These are phyloP conservation scores for Raffaelea albimanens DNA, from an alignment of 2,329 filamentous ascomycete genomes.

Conservation along the genomic window DNA sequence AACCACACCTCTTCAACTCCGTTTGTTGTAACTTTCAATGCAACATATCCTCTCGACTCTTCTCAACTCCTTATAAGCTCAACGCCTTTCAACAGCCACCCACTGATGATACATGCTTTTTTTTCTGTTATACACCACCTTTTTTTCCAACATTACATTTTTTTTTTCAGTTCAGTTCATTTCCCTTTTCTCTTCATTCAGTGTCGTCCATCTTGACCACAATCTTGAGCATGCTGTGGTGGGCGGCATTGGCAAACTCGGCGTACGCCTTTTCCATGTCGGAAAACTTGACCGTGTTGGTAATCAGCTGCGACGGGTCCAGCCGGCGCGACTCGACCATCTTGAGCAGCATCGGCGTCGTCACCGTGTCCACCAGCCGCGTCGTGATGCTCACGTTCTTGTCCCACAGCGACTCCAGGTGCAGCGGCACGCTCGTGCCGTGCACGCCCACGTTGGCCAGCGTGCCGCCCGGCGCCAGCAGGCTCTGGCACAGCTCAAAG, in stretches of 20 bases:
- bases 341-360: constrained; percentile 39
- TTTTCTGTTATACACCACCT: too few species aligned
- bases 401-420: constrained; percentile 44
- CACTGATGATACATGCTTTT: too few species aligned
- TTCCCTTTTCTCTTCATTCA: neutral
- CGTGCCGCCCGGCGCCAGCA: constrained; percentile 42
- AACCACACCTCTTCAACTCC: too few species aligned
- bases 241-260: constrained; percentile 30
- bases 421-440: constrained; percentile 39
- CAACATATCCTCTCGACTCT: too few species aligned
- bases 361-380: constrained; percentile 34
- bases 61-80: too few species aligned
- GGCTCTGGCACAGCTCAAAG: constrained; percentile 41
- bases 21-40: too few species aligned
- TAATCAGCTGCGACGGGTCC: constrained; percentile 32
- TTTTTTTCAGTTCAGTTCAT: neutral
- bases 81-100: too few species aligned
- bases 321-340: constrained; percentile 31
- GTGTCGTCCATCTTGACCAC: constrained; percentile 26
- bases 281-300: constrained; percentile 32
- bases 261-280: constrained; percentile 34
- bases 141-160: neutral
- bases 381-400: constrained; percentile 43
- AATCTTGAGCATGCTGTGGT: constrained; percentile 33
- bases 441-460: constrained; percentile 52